Percentiles rank a stretch among this genome's conserved stretches.
Evolutionary conservation across 306 rosid genomes (phyloP).

Genomic region (Citrullus mucosospermus): DNA sequence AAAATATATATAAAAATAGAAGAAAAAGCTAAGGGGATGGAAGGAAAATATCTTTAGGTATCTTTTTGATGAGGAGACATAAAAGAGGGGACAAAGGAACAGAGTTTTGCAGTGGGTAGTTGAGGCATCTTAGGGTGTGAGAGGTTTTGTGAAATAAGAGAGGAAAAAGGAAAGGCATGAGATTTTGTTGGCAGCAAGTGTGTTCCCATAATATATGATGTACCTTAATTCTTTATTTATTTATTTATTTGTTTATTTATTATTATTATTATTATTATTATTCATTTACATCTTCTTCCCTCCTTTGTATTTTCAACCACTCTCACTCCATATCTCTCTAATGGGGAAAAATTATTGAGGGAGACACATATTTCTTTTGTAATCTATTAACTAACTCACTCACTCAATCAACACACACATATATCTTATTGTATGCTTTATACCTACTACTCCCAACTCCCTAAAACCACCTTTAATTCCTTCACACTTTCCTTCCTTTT

Average conservation of each 20-base stretch:
- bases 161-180: neutral
- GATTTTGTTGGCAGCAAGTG: neutral
- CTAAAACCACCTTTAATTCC: neutral
- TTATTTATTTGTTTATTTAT: too few relatives aligned
- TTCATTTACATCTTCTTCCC: too few relatives aligned
- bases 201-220: neutral
- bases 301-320: neutral
- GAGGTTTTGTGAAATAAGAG: neutral
- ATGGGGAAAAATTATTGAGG: neutral
- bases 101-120: slow-evolving; percentile 2
- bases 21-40: neutral
- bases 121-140: neutral
- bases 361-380: too few relatives aligned
- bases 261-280: too few relatives aligned
- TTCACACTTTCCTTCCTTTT: neutral
- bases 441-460: neutral
- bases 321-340: neutral
- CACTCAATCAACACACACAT: too few relatives aligned
- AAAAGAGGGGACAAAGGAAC: slow-evolving; percentile 6
- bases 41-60: neutral
- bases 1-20: neutral
- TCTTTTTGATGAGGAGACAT: neutral
- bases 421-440: neutral
- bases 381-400: too few relatives aligned
- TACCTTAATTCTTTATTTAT: too few relatives aligned